Base-by-base conservation (phyloP, 164 flowering plant species). In the Paratinospora sagittata region DNA sequence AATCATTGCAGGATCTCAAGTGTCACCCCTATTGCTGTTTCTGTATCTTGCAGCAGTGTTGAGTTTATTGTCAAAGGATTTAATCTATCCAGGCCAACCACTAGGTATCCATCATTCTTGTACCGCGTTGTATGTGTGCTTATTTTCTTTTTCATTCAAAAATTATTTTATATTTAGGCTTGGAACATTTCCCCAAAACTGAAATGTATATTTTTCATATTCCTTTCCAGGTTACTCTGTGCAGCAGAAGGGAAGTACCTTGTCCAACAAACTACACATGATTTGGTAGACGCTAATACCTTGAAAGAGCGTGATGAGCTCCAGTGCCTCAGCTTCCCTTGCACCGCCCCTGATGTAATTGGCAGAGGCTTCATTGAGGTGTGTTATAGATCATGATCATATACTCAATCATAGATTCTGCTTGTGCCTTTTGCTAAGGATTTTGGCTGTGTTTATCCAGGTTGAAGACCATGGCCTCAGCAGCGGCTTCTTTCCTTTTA, bases 341-440 rank as follows among this genome's bases (percentile, higher is more conserved):
- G 89, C 70, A 74, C 82, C 63, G 68, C 85, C n/a, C 97, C 97
- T 60, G 67, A 78, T 76, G 75, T 82, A 30, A 65, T 37, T 66
- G 98, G 94, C 24, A 83, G 98, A 82, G 98, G 98, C 69, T 92
- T 92, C 71, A 82, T 92, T 70, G 98, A 92, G 94, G 98, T 89
- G 47, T 67, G 30, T 47, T 37, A 34, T 63, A 23, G n/a, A 6
- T 58, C 34, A 30, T 30, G 2, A 30, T 30, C 34, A 30, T 30
- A 30, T 30, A 4, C 34, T 1, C 4, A 30, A n/a, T n/a, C 61
- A 55, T 55, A 19, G n/a, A 19, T 8, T 7, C 10, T 19, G 2
- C 24, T 55, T 55, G n/a, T 55, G 61, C 21, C 10, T n/a, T 55
- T 55, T 55, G 61, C 61, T 55, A 21, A 55, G 2, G 61, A n/a